Conservation (phyloP, 306 rosid species). For the Fragaria iinumae region DNA sequence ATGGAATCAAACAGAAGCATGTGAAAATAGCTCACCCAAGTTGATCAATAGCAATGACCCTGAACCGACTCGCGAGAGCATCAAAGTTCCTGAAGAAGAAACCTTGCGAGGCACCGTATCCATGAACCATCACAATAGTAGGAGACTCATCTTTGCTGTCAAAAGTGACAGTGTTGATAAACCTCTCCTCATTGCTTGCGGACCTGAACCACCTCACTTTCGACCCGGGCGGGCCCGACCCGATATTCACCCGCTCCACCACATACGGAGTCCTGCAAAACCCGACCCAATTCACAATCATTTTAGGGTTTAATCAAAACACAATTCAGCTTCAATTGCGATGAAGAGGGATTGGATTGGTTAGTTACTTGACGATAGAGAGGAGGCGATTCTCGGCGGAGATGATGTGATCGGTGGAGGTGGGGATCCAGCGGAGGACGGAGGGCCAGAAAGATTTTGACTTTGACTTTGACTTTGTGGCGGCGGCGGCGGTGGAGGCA, state of each 20-base stretch:
- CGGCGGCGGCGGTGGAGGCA: neutral
- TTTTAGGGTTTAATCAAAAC: neutral
- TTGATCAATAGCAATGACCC: slow-evolving; percentile 91
- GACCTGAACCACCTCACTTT: slow-evolving; percentile 87
- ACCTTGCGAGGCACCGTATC: slow-evolving; percentile 86
- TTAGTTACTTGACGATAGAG: slow-evolving; percentile 73
- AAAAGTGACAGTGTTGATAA: slow-evolving; percentile 82
- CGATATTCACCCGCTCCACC: slow-evolving; percentile 84
- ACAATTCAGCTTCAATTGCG: neutral
- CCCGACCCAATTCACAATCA: slow-evolving; percentile 8
- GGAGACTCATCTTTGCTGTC: slow-evolving; percentile 69
- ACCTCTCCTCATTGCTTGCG: slow-evolving; percentile 68
- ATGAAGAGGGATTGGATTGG: neutral
- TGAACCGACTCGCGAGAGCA: slow-evolving; percentile 82
- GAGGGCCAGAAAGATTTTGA: slow-evolving; percentile 79
- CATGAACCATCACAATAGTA: slow-evolving; percentile 90
- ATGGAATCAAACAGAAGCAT: neutral
- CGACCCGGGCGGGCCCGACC: slow-evolving; percentile 89
- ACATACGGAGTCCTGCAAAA: slow-evolving; percentile 77
- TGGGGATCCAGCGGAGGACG: slow-evolving; percentile 83
- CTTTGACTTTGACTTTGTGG: slow-evolving; percentile 25
- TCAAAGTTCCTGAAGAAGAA: slow-evolving; percentile 94
- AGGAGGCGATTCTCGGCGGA: slow-evolving; percentile 91
- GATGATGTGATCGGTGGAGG: slow-evolving; percentile 78
- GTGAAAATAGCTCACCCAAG: slow-evolving; percentile 62